Conservation (phyloP, 495 filamentous ascomycete species). For the Viridothelium virens region DNA sequence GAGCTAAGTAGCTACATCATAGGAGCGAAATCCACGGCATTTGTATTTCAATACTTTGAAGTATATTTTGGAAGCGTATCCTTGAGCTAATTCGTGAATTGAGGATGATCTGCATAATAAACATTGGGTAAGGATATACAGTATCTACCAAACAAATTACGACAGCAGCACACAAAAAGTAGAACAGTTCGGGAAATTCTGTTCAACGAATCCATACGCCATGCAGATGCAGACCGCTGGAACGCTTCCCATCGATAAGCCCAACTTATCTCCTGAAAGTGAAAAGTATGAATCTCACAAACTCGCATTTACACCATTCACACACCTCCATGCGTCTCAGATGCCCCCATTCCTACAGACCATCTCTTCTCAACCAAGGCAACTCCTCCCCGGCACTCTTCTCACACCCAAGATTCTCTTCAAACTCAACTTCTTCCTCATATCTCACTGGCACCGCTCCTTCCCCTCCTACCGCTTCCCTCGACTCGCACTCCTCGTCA, state of each 20-base stretch:
- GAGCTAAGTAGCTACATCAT: slow-evolving; percentile 6
- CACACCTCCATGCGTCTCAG: background rate
- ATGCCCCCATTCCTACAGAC: no score
- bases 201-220: background rate
- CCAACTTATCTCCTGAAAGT: background rate
- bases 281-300: background rate
- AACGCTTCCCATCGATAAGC: background rate
- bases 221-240: background rate
- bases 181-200: background rate
- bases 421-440: background rate
- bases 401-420: background rate
- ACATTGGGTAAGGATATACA: background rate
- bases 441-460: background rate
- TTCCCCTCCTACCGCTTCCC: background rate
- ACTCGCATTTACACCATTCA: background rate
- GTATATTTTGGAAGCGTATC: background rate
- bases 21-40: background rate
- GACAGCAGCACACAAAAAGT: background rate
- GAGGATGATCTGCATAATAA: background rate
- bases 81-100: background rate
- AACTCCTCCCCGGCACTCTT: background rate
- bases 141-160: background rate
- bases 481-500: slow-evolving; percentile 6
- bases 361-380: no score
- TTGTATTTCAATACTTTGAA: background rate